A percentile compares a stretch with the other conserved stretches of the same genome.
Conservation (phyloP, 306 rosid genomes). For the Castanea crenata region DNA sequence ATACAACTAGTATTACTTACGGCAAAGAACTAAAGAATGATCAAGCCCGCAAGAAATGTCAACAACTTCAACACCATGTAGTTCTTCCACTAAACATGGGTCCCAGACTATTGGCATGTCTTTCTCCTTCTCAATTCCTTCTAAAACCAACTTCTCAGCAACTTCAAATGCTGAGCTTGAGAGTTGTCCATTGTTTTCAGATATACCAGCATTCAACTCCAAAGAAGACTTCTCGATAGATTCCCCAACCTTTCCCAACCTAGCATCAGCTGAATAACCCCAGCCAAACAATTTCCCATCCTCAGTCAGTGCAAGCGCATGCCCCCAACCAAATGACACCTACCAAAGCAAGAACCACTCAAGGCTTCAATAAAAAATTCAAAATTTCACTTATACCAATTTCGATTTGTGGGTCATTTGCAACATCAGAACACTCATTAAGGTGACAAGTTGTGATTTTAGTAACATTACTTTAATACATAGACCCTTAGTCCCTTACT, state of each 20-base stretch:
- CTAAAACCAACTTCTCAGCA: conserved; percentile 70
- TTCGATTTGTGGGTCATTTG: too few relatives aligned
- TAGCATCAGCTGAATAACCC: conserved; percentile 89
- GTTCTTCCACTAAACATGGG: conserved; percentile 65
- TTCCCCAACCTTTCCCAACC: conserved; percentile 67
- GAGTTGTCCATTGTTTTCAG: conserved; percentile 19
- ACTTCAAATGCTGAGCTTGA: conserved; percentile 43
- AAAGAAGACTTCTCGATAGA: conserved; percentile 52
- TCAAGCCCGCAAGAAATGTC: conserved; percentile 92
- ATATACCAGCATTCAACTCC: conserved; percentile 25
- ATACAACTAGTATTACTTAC: conserved; percentile 41
- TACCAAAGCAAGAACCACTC: conserved; percentile 32
- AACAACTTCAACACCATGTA: conserved; percentile 49
- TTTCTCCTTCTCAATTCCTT: conserved; percentile 67
- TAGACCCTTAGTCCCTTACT: too few relatives aligned
- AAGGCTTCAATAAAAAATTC: not conserved
- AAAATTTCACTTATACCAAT: too few relatives aligned
- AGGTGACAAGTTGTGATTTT: too few relatives aligned
- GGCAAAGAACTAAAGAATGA: conserved; percentile 78
- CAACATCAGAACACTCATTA: too few relatives aligned
- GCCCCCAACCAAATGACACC: conserved; percentile 98
- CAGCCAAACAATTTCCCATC: conserved; percentile 90
- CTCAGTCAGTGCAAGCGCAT: conserved; percentile 71
- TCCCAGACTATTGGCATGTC: conserved; percentile 87
- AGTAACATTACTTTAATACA: too few relatives aligned